Percentiles rank a stretch among this genome's conserved stretches.
Evolutionary conservation across 176 grass and related monocot genomes (phyloP).

Genomic region (Avena insularis): DNA sequence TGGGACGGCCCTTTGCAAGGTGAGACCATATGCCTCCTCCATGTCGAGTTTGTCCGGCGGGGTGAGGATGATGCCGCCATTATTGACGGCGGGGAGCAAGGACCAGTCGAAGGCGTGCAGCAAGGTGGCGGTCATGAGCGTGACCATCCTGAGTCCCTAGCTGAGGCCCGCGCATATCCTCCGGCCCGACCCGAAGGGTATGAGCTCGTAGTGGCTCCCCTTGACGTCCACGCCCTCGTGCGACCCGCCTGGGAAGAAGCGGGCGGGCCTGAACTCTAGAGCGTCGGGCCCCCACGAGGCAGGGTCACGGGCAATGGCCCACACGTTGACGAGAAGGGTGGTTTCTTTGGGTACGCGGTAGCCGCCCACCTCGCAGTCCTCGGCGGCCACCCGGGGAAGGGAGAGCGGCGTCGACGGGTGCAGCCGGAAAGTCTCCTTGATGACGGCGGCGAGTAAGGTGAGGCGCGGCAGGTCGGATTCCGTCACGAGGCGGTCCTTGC

Average conservation of each 20-base stretch:
- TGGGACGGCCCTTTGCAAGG: no score
- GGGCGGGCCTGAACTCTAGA: conserved; percentile 41
- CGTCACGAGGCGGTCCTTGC: not conserved
- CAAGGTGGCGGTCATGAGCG: conserved; percentile 51
- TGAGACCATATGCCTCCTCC: no score
- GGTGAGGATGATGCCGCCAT: no score
- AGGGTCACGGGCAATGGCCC: conserved; percentile 10
- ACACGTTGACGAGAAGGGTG: conserved; percentile 46
- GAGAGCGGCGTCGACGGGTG: conserved; percentile 78
- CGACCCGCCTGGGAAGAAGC: conserved; percentile 49
- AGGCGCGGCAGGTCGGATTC: not conserved
- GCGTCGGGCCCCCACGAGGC: conserved; percentile 5
- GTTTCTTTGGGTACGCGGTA: conserved; percentile 52
- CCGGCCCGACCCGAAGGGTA: conserved; percentile 57
- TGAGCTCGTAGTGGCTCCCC: conserved; percentile 59
- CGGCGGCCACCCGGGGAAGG: conserved; percentile 53
- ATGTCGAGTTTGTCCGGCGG: no score
- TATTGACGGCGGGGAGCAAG: not conserved
- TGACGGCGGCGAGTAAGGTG: conserved; percentile 47
- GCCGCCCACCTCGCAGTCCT: conserved; percentile 57
- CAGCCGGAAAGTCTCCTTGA: conserved; percentile 73
- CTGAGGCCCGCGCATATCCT: conserved; percentile 16
- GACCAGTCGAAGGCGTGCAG: conserved; percentile 64
- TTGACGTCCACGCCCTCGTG: conserved; percentile 54
- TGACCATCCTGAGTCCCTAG: conserved; percentile 67